Conservation (phyloP, 2,329 filamentous ascomycete species). For the Hyphodiscus sp. region DNA sequence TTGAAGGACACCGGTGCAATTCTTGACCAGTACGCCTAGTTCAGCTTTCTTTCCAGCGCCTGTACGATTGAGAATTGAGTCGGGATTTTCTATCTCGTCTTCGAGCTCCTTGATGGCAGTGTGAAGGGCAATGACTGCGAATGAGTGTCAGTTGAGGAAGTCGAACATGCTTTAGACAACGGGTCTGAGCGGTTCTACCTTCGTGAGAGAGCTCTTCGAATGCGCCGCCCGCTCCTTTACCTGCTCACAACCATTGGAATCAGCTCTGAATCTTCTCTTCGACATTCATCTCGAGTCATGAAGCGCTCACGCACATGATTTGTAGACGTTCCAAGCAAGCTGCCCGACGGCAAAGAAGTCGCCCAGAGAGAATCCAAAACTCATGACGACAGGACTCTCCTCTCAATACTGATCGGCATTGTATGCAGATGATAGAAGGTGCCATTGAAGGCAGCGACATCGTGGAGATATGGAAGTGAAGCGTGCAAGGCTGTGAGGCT, state of each 20-base stretch:
- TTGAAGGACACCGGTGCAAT: slow-evolving; percentile 12
- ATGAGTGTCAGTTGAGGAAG: background rate
- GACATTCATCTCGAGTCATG: background rate
- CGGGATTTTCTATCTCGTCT: slow-evolving; percentile 8
- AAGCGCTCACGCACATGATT: background rate
- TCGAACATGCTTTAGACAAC: background rate
- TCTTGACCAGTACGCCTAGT: slow-evolving; percentile 3
- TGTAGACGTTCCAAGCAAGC: slow-evolving; percentile 2
- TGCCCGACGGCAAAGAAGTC: slow-evolving; percentile 3
- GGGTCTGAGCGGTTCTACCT: background rate
- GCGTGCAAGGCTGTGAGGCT: background rate
- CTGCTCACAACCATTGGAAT: background rate
- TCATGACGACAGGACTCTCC: background rate
- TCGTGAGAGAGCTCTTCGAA: slow-evolving; percentile 8
- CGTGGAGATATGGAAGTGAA: no score
- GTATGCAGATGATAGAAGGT: background rate
- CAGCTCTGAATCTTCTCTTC: background rate
- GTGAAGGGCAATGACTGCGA: slow-evolving; percentile 6
- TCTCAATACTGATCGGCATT: background rate
- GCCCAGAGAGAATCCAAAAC: slow-evolving; percentile 5
- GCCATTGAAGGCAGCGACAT: no score
- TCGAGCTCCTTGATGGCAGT: slow-evolving; percentile 6
- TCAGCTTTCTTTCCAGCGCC: slow-evolving; percentile 3
- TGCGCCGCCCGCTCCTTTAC: slow-evolving; percentile 5
- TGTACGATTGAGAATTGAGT: slow-evolving; percentile 9